Base-by-base conservation (phyloP, 2,329 filamentous ascomycete genomes). In the Phoma sp. region DNA sequence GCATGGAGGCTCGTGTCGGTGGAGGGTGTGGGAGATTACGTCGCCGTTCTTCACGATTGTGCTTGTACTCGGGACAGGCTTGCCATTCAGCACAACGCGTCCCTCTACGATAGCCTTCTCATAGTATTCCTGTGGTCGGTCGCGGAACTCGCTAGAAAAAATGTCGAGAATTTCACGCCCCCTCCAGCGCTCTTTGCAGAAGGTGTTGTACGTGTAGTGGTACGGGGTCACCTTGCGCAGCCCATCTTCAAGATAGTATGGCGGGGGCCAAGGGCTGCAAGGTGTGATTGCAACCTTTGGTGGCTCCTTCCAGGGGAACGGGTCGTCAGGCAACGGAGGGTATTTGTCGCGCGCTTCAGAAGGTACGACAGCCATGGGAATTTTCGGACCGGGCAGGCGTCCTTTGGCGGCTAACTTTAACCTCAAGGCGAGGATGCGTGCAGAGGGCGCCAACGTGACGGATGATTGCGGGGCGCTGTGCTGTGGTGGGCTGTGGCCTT, bases 1-100 rank as follows among this genome's bases (percentile, higher is more conserved):
- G 26, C 97, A 92, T 1, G 95, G 95, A 2, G 95, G 95, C 76
- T 99, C 95, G 74, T 99, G 95, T 12, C 95, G 89, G 75, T 99
- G 95, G 56, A 96, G 83, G 4, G 92, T 97, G 76, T 99, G 95
- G 10, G 91, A 93, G 48, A 99, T 88, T 50, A 96, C 79, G 70
- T 97, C 90, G 59, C 95, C 95, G 69, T 99, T 98, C 68, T 88
- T 88, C 45, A 98, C 81, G 33, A 89, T 79, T 48, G 92, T 87
- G 59, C 88, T 79, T 2, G 88, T 84, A 6, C 80, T 79, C 0
- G 85, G 82, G 3, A 91, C 86, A 17, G 76, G 77, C 65, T 91
- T 87, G 46, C 90, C 89, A 74, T 97, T 95, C 65, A 98, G 84
- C 26, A 84, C 83, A 42, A 99, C 92, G 56, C 84, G 83, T 33